A percentile compares a stretch with the other conserved stretches of the same genome.
phyloP scores from a whole-genome alignment of 2,329 filamentous ascomycete species.

The Ascochyta viciae-villosae region DNA sequence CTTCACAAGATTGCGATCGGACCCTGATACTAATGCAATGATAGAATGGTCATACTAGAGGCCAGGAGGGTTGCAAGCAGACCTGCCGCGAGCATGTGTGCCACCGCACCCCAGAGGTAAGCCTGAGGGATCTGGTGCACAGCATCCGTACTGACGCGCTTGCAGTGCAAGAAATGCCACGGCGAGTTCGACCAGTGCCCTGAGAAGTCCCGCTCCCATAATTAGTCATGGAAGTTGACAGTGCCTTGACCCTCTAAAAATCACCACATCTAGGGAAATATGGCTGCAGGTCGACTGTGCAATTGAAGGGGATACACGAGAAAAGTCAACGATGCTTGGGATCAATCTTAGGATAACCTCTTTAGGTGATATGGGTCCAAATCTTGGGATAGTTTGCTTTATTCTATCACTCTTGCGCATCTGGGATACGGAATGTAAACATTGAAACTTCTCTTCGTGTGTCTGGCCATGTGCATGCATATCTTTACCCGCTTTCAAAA shows the following conservation, averaged over 20 bases:
- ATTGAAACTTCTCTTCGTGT: background rate
- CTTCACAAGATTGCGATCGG: too few species aligned
- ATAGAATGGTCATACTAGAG: slow-evolving; percentile 15
- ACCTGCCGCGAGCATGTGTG: slow-evolving; percentile 19
- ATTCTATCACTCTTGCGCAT: background rate
- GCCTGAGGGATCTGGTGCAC: background rate
- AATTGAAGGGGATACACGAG: background rate
- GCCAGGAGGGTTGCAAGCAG: slow-evolving; percentile 17
- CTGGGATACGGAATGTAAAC: background rate
- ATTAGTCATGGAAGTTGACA: background rate
- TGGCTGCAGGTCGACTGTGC: too few species aligned
- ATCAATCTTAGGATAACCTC: background rate
- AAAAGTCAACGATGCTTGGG: background rate
- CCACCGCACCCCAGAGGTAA: slow-evolving; percentile 15
- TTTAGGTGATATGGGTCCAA: background rate
- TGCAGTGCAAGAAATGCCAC: slow-evolving; percentile 12
- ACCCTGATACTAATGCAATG: background rate
- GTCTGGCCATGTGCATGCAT: background rate
- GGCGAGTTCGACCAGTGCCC: slow-evolving; percentile 17
- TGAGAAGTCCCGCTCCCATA: slow-evolving; percentile 2
- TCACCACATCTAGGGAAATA: too few species aligned
- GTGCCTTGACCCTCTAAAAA: background rate
- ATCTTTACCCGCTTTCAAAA: background rate
- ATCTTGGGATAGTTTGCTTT: background rate
- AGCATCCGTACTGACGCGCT: background rate